Conservation (phyloP, 768 basidiomycete species). For the Boletus subparvulus region DNA sequence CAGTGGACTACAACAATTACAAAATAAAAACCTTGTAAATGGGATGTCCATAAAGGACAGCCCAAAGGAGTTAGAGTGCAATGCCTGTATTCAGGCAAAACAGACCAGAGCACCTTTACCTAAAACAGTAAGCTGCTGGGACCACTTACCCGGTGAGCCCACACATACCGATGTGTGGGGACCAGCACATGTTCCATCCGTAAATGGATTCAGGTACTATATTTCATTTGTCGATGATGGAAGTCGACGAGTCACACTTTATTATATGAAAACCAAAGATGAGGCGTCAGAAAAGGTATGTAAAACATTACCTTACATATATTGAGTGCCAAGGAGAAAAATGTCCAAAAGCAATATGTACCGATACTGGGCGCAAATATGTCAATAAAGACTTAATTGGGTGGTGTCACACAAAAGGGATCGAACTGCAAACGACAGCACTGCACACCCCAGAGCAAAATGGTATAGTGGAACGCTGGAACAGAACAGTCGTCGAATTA, state of each 20-base stretch:
- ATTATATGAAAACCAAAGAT: too few relatives aligned
- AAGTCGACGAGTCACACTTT: too few relatives aligned
- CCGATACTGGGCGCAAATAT: conserved; percentile 36
- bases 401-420: conserved; percentile 26
- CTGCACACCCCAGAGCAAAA: conserved; percentile 41
- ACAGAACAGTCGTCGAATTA: conserved; percentile 33
- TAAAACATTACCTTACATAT: conserved; percentile 27
- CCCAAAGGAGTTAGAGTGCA: not conserved
- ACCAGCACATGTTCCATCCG: not conserved
- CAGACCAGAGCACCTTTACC: not conserved
- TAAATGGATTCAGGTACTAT: not conserved
- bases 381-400: conserved; percentile 22
- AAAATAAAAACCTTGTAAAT: not conserved
- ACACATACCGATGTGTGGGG: conserved; percentile 9
- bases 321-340: conserved; percentile 15
- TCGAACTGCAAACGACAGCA: conserved; percentile 31
- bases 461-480: conserved; percentile 38
- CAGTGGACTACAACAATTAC: not conserved
- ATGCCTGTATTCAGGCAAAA: conserved; percentile 1
- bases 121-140: too few relatives aligned
- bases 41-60: not conserved
- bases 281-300: too few relatives aligned
- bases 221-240: not conserved
- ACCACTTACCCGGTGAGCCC: not conserved
- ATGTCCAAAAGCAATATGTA: conserved; percentile 11